phyloP scores from a whole-genome alignment of 2,329 filamentous ascomycete genomes.

The Aspergillus oerlinghausenensis region DNA sequence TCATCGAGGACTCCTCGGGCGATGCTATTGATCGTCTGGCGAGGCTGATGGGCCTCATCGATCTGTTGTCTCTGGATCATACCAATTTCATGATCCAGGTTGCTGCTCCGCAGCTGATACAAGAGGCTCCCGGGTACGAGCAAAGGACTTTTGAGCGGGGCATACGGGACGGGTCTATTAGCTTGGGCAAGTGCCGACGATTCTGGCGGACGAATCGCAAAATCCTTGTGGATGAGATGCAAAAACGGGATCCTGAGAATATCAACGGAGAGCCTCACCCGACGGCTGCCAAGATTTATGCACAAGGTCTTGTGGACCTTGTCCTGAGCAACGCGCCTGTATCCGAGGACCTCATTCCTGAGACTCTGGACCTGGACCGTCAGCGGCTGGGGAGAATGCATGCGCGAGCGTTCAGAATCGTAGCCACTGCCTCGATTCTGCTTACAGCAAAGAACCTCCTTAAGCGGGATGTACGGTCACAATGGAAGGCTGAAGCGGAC shows the following conservation, averaged over 20 bases:
- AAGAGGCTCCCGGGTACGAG: conserved; percentile 59
- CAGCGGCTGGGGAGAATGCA: conserved; percentile 51
- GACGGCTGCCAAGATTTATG: conserved; percentile 47
- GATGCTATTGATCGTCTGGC: conserved; percentile 61
- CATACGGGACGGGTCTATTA: conserved; percentile 48
- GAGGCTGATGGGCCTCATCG: conserved; percentile 59
- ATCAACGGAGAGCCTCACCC: conserved; percentile 32
- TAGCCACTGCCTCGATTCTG: conserved; percentile 58
- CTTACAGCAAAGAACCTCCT: conserved; percentile 63
- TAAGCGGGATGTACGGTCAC: conserved; percentile 59
- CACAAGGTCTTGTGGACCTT: conserved; percentile 56
- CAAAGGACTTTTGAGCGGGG: conserved; percentile 55
- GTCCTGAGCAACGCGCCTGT: conserved; percentile 52
- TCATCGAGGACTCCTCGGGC: conserved; percentile 48
- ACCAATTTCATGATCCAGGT: conserved; percentile 62
- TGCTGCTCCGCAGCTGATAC: conserved; percentile 56
- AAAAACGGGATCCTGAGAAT: conserved; percentile 42
- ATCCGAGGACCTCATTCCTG: conserved; percentile 51
- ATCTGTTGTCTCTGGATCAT: conserved; percentile 59
- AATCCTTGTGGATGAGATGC: conserved; percentile 46
- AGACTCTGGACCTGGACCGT: conserved; percentile 56
- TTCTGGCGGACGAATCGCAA: conserved; percentile 49
- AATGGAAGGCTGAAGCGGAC: conserved; percentile 59
- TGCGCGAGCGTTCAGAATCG: conserved; percentile 52
- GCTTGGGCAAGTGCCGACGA: conserved; percentile 49